Base-by-base conservation (phyloP, 2,329 filamentous ascomycete genomes). In the Tolypocladium sp. region DNA sequence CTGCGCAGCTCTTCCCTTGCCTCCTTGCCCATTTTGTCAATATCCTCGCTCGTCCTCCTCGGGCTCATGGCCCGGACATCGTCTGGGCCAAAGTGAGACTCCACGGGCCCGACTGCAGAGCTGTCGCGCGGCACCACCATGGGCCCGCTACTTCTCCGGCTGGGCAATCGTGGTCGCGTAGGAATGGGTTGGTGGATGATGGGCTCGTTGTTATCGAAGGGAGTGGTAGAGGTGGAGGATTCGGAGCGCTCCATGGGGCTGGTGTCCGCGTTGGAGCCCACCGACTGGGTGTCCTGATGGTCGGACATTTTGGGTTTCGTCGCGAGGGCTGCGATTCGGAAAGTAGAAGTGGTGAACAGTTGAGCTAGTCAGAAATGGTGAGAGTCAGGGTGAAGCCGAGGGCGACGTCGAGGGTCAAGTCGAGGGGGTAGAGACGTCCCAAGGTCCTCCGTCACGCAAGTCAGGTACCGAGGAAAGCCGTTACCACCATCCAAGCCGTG, bases 31-130 rank as follows among this genome's bases (percentile, higher is more conserved):
- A 97, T 83, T 70, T 87, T 88, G 73, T 96, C 90, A 58, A 97
- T 84, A 70, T 97, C 93, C 69, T 94, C 91, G 67, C 88, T 95
- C 64, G 91, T 96, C 67, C 93, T 81, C 66, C 93, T 82, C 2
- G 93, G 93, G 71, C 92, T 97, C 93, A 99, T 97, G 62, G 91
- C 90, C 68, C 93, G 81, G 62, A 94, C 92, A 72, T 97, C 92
- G 71, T 91, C 89, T 30, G 92, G 89, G 33, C 92, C 91, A 66
- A 92, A 90, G 63, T 90, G 82, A 62, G 89, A 83, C 63, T 91
- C 87, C 62, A 87, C 77, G 41, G 90, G 84, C 64, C 90, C 88
- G 61, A 91, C 85, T 60, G 88, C 85, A 25, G 83, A 85, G 67
- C 83, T 89, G 69, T 93, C 89, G 65, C 90, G 84, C 41, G 89